Conservation (phyloP, 78 protist species). For the Corallochytrium limacisporum region DNA sequence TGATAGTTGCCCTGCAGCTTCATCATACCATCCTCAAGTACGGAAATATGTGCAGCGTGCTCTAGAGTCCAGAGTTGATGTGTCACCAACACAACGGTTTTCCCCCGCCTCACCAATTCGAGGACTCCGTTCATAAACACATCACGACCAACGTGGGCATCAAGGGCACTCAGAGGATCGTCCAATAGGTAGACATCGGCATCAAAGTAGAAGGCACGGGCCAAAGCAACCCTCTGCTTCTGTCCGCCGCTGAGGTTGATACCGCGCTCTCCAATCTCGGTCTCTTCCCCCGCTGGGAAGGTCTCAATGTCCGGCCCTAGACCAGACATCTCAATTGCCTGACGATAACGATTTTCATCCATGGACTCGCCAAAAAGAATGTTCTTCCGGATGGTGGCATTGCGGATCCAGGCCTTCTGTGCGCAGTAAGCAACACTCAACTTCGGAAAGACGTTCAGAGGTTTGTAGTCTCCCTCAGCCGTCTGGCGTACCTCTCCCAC, state of each 20-base stretch:
- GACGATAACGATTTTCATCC: conserved; percentile 32
- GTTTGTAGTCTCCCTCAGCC: neutral
- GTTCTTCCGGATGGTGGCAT: conserved; percentile 76
- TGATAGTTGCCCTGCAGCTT: no score
- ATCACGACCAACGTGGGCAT: conserved; percentile 54
- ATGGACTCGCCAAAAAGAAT: conserved; percentile 70
- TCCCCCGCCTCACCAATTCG: conserved; percentile 26
- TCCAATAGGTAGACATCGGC: conserved; percentile 66
- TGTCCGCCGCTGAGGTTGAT: conserved; percentile 60
- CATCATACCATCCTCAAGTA: conserved; percentile 27
- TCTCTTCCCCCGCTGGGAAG: conserved; percentile 39
- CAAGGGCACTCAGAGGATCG: conserved; percentile 76
- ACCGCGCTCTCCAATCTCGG: conserved; percentile 56
- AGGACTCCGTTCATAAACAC: conserved; percentile 37
- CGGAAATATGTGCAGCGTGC: conserved; percentile 28
- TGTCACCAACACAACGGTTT: conserved; percentile 69
- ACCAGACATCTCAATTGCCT: conserved; percentile 36
- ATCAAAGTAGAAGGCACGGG: conserved; percentile 43
- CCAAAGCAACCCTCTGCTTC: conserved; percentile 57
- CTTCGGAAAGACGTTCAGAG: neutral
- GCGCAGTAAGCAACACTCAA: conserved; percentile 28
- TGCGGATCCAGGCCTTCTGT: conserved; percentile 85
- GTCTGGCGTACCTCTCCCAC: conserved; percentile 36
- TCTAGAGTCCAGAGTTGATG: conserved; percentile 39
- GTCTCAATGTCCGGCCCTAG: conserved; percentile 19